These are phyloP conservation scores for Spathaspora girioi DNA, from an alignment of 805 yeast species.

Conservation along the genomic window DNA sequence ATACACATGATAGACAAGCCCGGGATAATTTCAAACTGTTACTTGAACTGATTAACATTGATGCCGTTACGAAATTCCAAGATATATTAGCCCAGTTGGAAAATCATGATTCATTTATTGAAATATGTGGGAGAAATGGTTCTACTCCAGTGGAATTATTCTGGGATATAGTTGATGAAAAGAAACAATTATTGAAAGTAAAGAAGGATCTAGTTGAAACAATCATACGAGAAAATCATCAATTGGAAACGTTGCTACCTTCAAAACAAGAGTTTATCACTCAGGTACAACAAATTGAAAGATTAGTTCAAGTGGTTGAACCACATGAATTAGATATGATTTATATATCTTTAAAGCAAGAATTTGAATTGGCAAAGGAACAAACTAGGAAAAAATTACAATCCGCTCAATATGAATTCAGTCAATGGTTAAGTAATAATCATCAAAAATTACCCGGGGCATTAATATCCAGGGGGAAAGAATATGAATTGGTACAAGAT, in stretches of 20 bases:
- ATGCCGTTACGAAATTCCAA: slow-evolving; percentile 54
- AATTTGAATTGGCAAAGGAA: slow-evolving; percentile 14
- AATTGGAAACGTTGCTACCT: slow-evolving; percentile 1
- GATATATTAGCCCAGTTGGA: slow-evolving; percentile 50
- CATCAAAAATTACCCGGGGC: neutral
- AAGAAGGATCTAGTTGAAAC: slow-evolving; percentile 59
- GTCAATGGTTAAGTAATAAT: slow-evolving; percentile 11
- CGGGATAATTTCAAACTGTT: slow-evolving; percentile 55
- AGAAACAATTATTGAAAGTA: slow-evolving; percentile 50
- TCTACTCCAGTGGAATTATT: slow-evolving; percentile 75
- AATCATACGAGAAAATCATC: slow-evolving; percentile 32
- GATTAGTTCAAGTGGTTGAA: slow-evolving; percentile 19
- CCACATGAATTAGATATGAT: slow-evolving; percentile 23
- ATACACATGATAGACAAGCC: slow-evolving; percentile 59
- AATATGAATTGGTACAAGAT: neutral
- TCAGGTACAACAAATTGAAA: slow-evolving; percentile 8
- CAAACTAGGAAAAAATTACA: slow-evolving; percentile 9
- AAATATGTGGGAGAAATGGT: slow-evolving; percentile 70
- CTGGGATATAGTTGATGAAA: slow-evolving; percentile 68
- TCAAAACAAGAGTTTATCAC: slow-evolving; percentile 17
- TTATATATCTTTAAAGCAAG: slow-evolving; percentile 24
- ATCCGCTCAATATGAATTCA: slow-evolving; percentile 7
- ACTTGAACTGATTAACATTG: slow-evolving; percentile 41
- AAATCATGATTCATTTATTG: slow-evolving; percentile 54
- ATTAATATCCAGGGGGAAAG: neutral